These are phyloP conservation scores for Prunus dulcis DNA, from an alignment of 306 rosid species.

Conservation along the genomic window DNA sequence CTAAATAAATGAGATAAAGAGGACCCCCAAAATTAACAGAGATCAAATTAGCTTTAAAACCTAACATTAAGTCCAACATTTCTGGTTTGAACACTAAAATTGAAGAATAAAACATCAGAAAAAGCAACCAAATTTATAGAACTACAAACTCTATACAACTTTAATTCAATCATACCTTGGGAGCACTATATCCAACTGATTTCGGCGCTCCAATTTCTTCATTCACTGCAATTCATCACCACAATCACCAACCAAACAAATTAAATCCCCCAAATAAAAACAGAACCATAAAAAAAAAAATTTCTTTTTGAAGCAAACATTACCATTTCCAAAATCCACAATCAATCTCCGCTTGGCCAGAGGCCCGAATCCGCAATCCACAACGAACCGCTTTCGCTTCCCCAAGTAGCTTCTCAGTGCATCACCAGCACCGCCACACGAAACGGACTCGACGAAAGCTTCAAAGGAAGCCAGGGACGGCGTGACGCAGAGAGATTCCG, in stretches of 20 bases:
- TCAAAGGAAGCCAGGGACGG: constrained; percentile 31
- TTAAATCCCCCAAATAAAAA: background rate
- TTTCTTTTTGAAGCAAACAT: background rate
- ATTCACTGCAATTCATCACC: constrained; percentile 28
- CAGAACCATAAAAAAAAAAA: background rate
- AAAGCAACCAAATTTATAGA: background rate
- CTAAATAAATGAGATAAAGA: background rate
- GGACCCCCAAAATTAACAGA: background rate
- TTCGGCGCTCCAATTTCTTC: constrained; percentile 2
- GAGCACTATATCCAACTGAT: constrained; percentile 12
- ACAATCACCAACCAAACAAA: background rate
- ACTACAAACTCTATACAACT: background rate
- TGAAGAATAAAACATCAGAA: background rate
- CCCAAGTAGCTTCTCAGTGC: constrained; percentile 1
- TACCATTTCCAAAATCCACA: constrained; percentile 22
- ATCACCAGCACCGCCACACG: background rate
- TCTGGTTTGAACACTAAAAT: background rate
- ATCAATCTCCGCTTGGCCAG: constrained; percentile 16
- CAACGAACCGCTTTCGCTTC: constrained; percentile 36
- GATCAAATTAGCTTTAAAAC: background rate
- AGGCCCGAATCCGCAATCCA: constrained; percentile 4
- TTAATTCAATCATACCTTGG: constrained; percentile 22
- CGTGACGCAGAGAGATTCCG: constrained; percentile 23
- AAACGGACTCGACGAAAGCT: constrained; percentile 18
- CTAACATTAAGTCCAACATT: background rate